These are phyloP conservation scores for Cystobasidiaceae sp. DNA, from an alignment of 1,284 basidiomycete genomes.

Conservation along the genomic window DNA sequence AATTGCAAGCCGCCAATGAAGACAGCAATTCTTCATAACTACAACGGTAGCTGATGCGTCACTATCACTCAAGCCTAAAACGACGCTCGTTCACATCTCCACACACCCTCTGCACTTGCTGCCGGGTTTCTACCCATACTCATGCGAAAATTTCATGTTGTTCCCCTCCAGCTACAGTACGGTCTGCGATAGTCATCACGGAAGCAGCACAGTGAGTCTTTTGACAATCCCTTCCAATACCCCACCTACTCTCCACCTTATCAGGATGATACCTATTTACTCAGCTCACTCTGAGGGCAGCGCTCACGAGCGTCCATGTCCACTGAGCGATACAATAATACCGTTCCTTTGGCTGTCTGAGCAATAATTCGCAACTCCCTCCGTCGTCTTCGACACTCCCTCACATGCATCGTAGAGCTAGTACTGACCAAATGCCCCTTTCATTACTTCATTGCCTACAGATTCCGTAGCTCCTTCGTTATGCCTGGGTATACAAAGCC, in stretches of 20 bases:
- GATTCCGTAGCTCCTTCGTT: background rate
- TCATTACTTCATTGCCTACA: too few species aligned
- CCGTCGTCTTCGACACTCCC: background rate
- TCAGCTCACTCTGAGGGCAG: conserved; percentile 26
- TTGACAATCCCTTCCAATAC: background rate
- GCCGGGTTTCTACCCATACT: background rate
- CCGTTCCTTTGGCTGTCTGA: conserved; percentile 21
- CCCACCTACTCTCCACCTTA: background rate
- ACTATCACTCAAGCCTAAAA: too few species aligned
- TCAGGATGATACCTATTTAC: conserved; percentile 18
- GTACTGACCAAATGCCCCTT: background rate
- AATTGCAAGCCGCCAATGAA: conserved; percentile 11
- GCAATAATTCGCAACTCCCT: background rate
- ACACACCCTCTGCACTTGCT: background rate
- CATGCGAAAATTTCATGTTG: background rate
- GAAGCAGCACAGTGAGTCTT: too few species aligned
- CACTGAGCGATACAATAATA: conserved; percentile 13
- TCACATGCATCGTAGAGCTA: background rate
- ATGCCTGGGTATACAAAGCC: background rate
- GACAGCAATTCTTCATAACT: conserved; percentile 29
- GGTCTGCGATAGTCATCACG: too few species aligned
- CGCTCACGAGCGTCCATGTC: background rate
- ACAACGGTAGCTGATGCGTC: conserved; percentile 30
- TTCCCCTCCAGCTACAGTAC: background rate
- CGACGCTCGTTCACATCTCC: too few species aligned